Conservation (phyloP, 2,329 filamentous ascomycete species). For the Arthrobotrys sphaeroides region DNA sequence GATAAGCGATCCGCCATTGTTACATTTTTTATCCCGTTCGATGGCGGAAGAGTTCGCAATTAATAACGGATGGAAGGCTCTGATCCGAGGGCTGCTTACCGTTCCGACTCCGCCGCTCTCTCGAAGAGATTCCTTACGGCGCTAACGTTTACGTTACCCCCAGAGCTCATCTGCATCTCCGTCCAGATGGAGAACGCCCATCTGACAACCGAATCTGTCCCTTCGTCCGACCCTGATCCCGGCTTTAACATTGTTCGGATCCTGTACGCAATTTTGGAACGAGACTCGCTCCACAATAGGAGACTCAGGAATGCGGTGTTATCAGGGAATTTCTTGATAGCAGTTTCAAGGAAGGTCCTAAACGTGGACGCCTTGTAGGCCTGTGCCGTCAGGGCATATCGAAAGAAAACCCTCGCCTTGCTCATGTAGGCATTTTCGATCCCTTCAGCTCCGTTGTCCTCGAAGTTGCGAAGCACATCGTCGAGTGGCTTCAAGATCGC, state of each 20-base stretch:
- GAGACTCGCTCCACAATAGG: constrained; percentile 77
- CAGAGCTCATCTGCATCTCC: constrained; percentile 64
- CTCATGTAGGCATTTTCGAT: constrained; percentile 76
- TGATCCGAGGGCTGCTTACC: constrained; percentile 47
- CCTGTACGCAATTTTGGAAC: constrained; percentile 78
- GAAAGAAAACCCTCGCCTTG: constrained; percentile 72
- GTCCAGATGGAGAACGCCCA: constrained; percentile 68
- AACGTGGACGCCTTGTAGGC: constrained; percentile 75
- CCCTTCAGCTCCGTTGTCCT: constrained; percentile 61
- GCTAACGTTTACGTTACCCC: constrained; percentile 60
- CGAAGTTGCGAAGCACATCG: constrained; percentile 64
- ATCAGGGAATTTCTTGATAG: constrained; percentile 73
- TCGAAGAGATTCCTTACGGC: constrained; percentile 68
- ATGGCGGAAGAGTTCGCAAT: not conserved
- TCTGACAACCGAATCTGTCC: constrained; percentile 62
- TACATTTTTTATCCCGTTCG: not conserved
- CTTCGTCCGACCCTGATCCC: constrained; percentile 60
- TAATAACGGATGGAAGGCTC: constrained; percentile 52
- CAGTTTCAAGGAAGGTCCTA: constrained; percentile 70
- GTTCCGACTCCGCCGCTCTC: constrained; percentile 62
- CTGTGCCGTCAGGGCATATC: constrained; percentile 69
- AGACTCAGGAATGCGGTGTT: constrained; percentile 80
- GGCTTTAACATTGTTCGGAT: constrained; percentile 72
- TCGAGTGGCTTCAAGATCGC: constrained; percentile 60
- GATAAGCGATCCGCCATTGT: constrained; percentile 14